Evolutionary conservation across 257 asterid species (phyloP), one percentile per base, ranked within the genome.

Genomic region (Paraleonurus japonicus): DNA sequence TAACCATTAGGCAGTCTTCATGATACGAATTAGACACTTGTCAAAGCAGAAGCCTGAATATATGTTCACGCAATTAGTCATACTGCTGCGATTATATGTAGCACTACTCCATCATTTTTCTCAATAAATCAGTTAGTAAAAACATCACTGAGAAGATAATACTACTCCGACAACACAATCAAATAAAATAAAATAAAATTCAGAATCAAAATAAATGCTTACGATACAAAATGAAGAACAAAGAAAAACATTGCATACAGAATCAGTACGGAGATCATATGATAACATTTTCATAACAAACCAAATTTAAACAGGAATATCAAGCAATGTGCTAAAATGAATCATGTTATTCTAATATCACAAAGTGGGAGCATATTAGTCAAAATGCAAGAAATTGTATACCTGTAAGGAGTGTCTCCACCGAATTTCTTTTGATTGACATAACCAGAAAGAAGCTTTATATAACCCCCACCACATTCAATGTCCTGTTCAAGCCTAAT

Each of bases 331-430:
- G 48, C 3, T 13, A 55, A 65, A 55, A 53, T 4, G 32, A 57
- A 15, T 10, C 45, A 41, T 41, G 3, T 1, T 12, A 8, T 41
- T 16, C 2, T 41, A 41, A 9, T 9, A 39, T 10, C 3, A 39
- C 47, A 39, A 11, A 39, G 4, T n/a, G 10, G 16, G 68, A 51
- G 39, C 32, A 70, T 16, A 16, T 30, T 4, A 72, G 35, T 35
- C 8, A 41, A 5, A 17, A 51, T 26, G 57, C 71, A 65, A 48
- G n/a, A 61, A 62, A 20, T 15, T 16, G 11, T 15, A 67, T 76
- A 89, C 99, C 96, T 95, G 89, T 95, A 95, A 67, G 99, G 99
- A 57, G 99, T 95, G 74, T 92, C 99, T 13, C 99, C 99, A 2
- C 99, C 97, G 65, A 89, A 92, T 77, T 95, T 95, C 90, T 95